Base-by-base conservation (phyloP, 345 rosid genomes). In the Kandelia obovata region DNA sequence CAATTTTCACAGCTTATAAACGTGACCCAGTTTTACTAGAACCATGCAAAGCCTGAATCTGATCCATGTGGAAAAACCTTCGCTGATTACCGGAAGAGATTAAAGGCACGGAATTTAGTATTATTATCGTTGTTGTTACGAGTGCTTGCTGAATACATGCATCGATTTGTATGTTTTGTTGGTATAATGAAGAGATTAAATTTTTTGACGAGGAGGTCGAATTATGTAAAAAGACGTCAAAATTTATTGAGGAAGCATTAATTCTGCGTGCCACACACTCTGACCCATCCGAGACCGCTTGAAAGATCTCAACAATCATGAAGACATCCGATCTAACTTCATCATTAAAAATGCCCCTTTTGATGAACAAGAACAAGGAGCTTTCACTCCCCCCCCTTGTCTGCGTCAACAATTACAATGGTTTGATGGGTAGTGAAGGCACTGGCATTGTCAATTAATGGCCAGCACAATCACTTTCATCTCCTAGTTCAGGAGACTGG, bases 261-360 rank as follows among this genome's bases (percentile, higher is more conserved):
- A 60, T 51, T 46, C 58, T 67, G 35, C 30, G 30, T 3, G 55
- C 70, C 39, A 31, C 43, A 23, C 58, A 57, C 63, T 67, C 8
- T 73, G 57, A 8, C 69, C 67, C 7, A 67, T 47, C 27, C 74
- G 53, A 32, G 73, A 37, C 60, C 70, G 80, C 2, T 71, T 73
- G 70, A 82, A 77, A 37, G 85, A 75, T 65, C 83, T 75, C 71
- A 72, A 47, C 34, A 74, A 62, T 64, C 73, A 70, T 7, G 81
- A 69, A 32, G 81, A 71, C 74, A 73, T 56, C 16, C 63, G 55
- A 71, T 83, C 83, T 19, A 79, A 46, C n/a, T 74, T 68, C 43
- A 39, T 52, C 58, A 34, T 53, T 1, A 62, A 19, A 30, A 53
- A 27, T 10, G 6, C 30, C 7, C 9, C 52, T 8, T 62, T 73